Percentiles rank a stretch among this genome's conserved stretches.
phyloP scores from a whole-genome alignment of 805 yeast genomes.

The Lipomyces orientalis region DNA sequence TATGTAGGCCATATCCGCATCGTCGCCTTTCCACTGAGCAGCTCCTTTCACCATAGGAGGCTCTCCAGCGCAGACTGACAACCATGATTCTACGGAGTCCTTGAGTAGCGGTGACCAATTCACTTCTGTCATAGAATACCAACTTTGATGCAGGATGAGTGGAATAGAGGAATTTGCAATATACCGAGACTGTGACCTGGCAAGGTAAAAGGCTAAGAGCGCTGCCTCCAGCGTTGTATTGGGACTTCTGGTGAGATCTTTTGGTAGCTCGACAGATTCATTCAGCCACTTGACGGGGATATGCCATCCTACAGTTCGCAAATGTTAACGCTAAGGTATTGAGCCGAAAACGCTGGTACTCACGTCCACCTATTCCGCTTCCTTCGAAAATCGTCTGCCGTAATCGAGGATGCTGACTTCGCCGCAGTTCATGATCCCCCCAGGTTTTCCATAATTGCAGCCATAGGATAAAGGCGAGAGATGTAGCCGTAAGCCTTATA shows the following conservation, averaged over 20 bases:
- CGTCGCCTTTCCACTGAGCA: background rate
- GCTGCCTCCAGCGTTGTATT: slow-evolving; percentile 3
- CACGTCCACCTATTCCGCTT: slow-evolving; percentile 9
- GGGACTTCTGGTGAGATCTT: background rate
- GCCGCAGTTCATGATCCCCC: background rate
- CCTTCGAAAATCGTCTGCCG: slow-evolving; percentile 9
- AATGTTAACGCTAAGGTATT: background rate
- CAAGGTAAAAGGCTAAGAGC: slow-evolving; percentile 6
- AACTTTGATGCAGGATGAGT: slow-evolving; percentile 7
- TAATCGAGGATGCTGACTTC: slow-evolving; percentile 11
- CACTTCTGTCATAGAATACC: background rate
- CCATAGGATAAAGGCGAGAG: background rate
- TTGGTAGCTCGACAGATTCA: background rate
- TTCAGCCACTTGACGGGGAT: slow-evolving; percentile 1
- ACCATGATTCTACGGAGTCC: slow-evolving; percentile 6
- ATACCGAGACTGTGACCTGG: slow-evolving; percentile 7
- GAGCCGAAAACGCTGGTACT: background rate
- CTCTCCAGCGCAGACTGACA: slow-evolving; percentile 5
- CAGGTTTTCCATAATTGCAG: background rate
- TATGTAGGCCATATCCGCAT: slow-evolving; percentile 6
- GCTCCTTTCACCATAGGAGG: background rate
- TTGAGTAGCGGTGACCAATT: background rate
- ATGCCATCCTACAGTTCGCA: slow-evolving; percentile 14
- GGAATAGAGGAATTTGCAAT: slow-evolving; percentile 4
- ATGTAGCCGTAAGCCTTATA: background rate